A percentile compares a stretch with the other conserved stretches of the same genome.
These are phyloP conservation scores for Auricularia cornea DNA, from an alignment of 768 basidiomycete genomes.

Conservation along the genomic window DNA sequence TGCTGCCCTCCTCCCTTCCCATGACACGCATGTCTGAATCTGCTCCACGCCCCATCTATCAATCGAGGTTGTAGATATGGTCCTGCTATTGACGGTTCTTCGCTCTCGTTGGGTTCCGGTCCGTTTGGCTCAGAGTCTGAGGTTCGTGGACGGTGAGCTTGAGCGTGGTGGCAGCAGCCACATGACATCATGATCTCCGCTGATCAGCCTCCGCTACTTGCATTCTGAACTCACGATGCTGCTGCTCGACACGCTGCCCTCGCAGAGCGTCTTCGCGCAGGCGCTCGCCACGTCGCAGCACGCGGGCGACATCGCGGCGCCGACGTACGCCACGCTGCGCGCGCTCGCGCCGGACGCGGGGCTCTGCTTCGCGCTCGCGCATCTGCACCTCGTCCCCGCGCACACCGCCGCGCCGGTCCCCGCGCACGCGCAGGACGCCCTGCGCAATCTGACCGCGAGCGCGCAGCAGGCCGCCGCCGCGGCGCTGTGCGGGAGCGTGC, in stretches of 20 bases:
- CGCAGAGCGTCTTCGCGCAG: background rate
- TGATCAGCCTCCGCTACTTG: no score
- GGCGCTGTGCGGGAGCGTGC: slow-evolving; percentile 41
- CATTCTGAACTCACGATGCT: background rate
- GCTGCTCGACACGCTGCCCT: background rate
- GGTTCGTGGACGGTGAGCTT: no score
- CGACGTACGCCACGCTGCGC: background rate
- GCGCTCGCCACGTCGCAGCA: background rate
- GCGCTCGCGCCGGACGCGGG: background rate
- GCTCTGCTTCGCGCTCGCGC: background rate
- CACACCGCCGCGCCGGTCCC: background rate
- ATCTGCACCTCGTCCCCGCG: background rate
- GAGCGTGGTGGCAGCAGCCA: no score
- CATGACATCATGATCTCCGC: no score
- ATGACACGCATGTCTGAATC: no score
- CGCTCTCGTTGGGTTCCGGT: no score
- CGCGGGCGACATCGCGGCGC: background rate
- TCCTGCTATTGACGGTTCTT: no score
- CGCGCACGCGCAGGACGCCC: background rate
- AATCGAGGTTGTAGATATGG: no score
- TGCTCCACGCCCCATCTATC: no score
- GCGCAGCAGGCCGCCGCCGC: slow-evolving; percentile 33
- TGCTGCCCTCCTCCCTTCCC: no score
- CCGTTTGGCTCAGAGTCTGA: no score
- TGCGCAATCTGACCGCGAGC: background rate